Conservation (phyloP, 2,329 filamentous ascomycete genomes). For the Paracoccidioides brasiliensis region DNA sequence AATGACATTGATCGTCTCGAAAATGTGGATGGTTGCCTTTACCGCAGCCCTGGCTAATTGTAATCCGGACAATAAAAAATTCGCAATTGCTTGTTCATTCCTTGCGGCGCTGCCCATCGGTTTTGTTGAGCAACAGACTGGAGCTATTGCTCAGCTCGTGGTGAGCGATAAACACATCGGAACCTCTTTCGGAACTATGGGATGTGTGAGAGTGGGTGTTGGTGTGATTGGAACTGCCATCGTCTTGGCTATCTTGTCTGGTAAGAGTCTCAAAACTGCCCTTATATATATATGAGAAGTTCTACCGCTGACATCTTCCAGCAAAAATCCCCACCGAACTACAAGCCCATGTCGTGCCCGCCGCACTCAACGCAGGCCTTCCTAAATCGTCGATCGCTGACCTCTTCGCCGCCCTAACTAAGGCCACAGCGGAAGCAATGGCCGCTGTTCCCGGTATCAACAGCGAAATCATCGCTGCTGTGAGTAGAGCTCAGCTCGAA, state of each 20-base stretch:
- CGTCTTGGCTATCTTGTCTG: background rate
- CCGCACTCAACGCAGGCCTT: background rate
- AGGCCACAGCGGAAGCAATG: background rate
- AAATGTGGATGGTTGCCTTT: conserved; percentile 1
- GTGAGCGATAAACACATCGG: conserved; percentile 2
- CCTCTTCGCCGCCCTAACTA: background rate
- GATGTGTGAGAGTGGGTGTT: background rate
- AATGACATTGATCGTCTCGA: background rate
- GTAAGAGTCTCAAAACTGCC: background rate
- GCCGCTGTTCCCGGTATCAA: background rate
- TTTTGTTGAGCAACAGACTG: conserved; percentile 3
- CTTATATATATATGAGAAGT: background rate
- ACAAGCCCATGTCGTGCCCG: background rate
- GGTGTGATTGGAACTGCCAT: conserved; percentile 3
- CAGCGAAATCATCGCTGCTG: background rate
- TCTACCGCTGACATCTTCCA: background rate
- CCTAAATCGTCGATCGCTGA: background rate
- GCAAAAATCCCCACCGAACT: background rate
- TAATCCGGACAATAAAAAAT: background rate
- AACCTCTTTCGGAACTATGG: conserved; percentile 4
- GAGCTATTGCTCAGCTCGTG: conserved; percentile 1
- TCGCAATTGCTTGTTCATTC: conserved; percentile 2
- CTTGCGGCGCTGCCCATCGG: conserved; percentile 1
- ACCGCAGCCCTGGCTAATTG: conserved; percentile 1
- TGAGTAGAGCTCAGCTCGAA: background rate